Evolutionary conservation across 1,139 yeast genomes (phyloP).

Genomic region (Blastobotrys buckinghamii): DNA sequence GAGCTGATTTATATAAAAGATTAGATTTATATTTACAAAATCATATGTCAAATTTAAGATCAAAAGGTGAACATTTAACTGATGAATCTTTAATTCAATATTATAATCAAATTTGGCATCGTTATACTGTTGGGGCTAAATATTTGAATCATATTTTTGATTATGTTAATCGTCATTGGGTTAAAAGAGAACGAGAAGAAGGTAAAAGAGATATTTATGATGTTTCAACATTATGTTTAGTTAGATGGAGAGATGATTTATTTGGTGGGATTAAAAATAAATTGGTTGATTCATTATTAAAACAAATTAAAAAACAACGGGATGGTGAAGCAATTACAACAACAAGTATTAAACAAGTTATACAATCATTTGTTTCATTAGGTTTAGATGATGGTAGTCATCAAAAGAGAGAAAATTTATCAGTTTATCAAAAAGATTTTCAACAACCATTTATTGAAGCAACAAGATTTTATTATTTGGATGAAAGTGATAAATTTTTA

Average conservation of each 20-base stretch:
- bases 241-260: slow-evolving; percentile 84
- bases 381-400: slow-evolving; percentile 47
- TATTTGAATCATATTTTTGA: slow-evolving; percentile 90
- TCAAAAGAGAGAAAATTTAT: slow-evolving; percentile 73
- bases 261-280: slow-evolving; percentile 58
- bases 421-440: slow-evolving; percentile 74
- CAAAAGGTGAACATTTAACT: slow-evolving; percentile 18
- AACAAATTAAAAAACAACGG: slow-evolving; percentile 71
- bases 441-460: slow-evolving; percentile 69
- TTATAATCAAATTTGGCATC: slow-evolving; percentile 82
- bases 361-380: slow-evolving; percentile 65
- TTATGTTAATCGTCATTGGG: slow-evolving; percentile 97
- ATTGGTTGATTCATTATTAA: slow-evolving; percentile 66
- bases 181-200: slow-evolving; percentile 85
- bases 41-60: slow-evolving; percentile 49
- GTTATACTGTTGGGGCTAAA: slow-evolving; percentile 88
- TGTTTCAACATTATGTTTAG: slow-evolving; percentile 78
- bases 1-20: slow-evolving; percentile 80
- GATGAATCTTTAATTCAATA: slow-evolving; percentile 73
- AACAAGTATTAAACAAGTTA: slow-evolving; percentile 62
- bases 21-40: slow-evolving; percentile 58
- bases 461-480: slow-evolving; percentile 66
- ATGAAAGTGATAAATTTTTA: slow-evolving; percentile 64
- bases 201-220: slow-evolving; percentile 91
- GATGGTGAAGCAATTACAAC: slow-evolving; percentile 72